phyloP scores from a whole-genome alignment of 2,329 filamentous ascomycete genomes.

The Alternaria arborescens region DNA sequence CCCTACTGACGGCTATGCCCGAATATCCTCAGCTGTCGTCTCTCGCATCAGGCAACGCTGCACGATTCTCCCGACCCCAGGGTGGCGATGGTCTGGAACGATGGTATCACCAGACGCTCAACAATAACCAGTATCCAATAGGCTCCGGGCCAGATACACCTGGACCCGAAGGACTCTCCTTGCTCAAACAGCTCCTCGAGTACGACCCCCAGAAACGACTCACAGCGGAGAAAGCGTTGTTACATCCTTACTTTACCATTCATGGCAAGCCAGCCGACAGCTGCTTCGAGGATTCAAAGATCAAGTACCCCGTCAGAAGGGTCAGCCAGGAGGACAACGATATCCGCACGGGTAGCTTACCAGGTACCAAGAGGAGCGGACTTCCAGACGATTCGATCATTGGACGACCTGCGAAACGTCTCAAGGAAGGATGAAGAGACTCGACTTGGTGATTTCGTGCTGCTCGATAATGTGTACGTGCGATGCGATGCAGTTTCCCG shows the following conservation, averaged over 20 bases:
- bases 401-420: slow-evolving; percentile 62
- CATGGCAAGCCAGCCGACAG: slow-evolving; percentile 72
- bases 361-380: slow-evolving; percentile 89
- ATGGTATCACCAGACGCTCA: slow-evolving; percentile 62
- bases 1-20: slow-evolving; percentile 82
- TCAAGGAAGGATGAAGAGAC: slow-evolving; percentile 56
- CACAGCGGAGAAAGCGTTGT: slow-evolving; percentile 86
- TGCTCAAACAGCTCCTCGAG: slow-evolving; percentile 83
- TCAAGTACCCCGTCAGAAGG: slow-evolving; percentile 86
- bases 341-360: slow-evolving; percentile 86
- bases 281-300: slow-evolving; percentile 89
- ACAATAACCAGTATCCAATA: slow-evolving; percentile 57
- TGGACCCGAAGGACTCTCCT: slow-evolving; percentile 76
- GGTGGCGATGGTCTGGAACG: slow-evolving; percentile 69
- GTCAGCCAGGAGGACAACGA: slow-evolving; percentile 97
- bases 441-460: background rate
- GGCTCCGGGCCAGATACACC: slow-evolving; percentile 49
- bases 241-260: slow-evolving; percentile 84
- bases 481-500: slow-evolving; percentile 11
- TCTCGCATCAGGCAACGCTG: slow-evolving; percentile 55
- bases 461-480: background rate
- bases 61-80: slow-evolving; percentile 61
- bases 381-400: slow-evolving; percentile 82
- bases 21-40: slow-evolving; percentile 78
- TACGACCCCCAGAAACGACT: slow-evolving; percentile 92